Conservation (phyloP, 1,284 basidiomycete genomes). For the Agaricales sp. region DNA sequence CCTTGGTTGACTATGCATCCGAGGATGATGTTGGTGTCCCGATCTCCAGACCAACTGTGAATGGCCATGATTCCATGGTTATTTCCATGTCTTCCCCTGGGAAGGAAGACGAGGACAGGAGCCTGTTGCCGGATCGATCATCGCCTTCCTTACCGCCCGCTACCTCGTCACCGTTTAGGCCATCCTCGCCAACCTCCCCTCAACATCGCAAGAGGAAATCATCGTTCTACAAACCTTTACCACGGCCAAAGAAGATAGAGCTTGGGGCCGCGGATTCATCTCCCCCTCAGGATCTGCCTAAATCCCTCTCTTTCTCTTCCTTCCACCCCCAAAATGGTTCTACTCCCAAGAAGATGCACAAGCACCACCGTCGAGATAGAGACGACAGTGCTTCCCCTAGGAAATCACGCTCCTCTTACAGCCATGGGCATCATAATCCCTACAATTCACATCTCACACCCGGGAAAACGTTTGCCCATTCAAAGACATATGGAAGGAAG, state of each 20-base stretch:
- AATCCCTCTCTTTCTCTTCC: neutral
- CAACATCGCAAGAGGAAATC: neutral
- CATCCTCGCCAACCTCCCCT: neutral
- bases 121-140: neutral
- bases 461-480: neutral
- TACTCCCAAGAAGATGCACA: neutral
- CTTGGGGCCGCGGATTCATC: slow-evolving; percentile 5
- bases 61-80: neutral
- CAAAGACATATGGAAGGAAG: neutral
- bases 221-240: neutral
- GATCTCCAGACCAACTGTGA: neutral
- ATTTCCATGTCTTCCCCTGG: neutral
- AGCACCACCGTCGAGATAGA: neutral
- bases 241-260: neutral
- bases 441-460: neutral
- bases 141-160: neutral
- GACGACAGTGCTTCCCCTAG: neutral
- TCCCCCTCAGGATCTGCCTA: neutral
- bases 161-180: neutral
- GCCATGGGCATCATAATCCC: neutral
- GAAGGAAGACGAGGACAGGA: neutral
- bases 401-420: neutral
- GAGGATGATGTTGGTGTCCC: slow-evolving; percentile 15
- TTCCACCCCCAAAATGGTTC: slow-evolving; percentile 1
- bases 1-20: slow-evolving; percentile 43